These are phyloP conservation scores for Schizophyllum amplum DNA, from an alignment of 1,284 basidiomycete genomes.

Conservation along the genomic window DNA sequence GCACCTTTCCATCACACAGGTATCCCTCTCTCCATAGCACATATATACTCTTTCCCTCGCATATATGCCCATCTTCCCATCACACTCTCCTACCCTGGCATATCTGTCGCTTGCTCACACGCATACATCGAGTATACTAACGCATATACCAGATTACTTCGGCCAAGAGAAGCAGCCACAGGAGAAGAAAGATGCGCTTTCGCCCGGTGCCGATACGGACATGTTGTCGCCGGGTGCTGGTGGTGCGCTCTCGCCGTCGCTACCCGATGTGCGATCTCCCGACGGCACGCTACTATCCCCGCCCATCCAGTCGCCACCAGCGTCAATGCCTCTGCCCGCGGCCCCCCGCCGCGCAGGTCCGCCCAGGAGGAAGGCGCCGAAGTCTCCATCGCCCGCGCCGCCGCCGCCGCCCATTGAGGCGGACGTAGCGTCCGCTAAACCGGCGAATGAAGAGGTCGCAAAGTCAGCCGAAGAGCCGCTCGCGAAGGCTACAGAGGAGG, in stretches of 20 bases:
- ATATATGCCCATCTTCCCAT: no score
- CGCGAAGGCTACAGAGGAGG: background rate
- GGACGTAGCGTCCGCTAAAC: conserved; percentile 5
- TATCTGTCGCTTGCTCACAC: background rate
- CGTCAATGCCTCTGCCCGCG: conserved; percentile 66
- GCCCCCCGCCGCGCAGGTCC: conserved; percentile 60
- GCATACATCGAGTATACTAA: background rate
- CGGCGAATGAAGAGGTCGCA: no score
- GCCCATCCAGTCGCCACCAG: conserved; percentile 27
- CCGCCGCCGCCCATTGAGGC: conserved; percentile 9
- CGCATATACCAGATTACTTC: conserved; percentile 4
- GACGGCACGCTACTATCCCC: conserved; percentile 12
- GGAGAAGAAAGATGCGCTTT: background rate
- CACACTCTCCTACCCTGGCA: no score
- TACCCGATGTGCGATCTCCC: background rate
- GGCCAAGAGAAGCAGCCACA: background rate
- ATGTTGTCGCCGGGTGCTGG: no score
- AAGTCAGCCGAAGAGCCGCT: background rate
- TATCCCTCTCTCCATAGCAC: no score
- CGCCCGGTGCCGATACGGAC: no score
- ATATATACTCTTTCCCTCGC: no score
- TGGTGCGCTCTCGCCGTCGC: no score
- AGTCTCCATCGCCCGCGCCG: conserved; percentile 29
- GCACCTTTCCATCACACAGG: no score
- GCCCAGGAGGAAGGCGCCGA: conserved; percentile 54